Conservation (phyloP, 83 land plant species). For the Picea mariana region DNA sequence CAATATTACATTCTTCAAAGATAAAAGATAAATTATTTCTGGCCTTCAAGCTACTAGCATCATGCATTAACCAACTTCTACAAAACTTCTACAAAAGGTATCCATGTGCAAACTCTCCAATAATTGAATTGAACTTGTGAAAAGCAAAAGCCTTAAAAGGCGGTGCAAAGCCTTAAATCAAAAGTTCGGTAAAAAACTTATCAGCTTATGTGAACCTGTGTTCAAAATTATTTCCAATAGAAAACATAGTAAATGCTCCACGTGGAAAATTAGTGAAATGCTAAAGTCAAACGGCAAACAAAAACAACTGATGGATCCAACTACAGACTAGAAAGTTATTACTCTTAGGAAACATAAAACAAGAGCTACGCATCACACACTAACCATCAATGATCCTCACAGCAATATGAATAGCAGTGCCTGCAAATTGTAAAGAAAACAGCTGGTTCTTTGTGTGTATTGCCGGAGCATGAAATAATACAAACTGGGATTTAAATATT, state of each 20-base stretch:
- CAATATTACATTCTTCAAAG: neutral
- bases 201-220: neutral
- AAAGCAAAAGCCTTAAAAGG: too few relatives aligned
- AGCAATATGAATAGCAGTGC: neutral
- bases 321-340: neutral
- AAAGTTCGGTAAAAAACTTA: neutral
- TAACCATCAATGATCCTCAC: neutral
- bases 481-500: neutral
- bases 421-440: slow-evolving; percentile 11
- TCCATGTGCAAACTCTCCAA: neutral
- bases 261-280: neutral
- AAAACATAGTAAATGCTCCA: neutral
- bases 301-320: neutral
- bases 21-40: neutral
- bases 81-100: neutral
- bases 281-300: neutral
- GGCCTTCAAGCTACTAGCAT: neutral
- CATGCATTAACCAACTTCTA: neutral
- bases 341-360: neutral
- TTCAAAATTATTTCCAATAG: neutral
- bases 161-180: too few relatives aligned
- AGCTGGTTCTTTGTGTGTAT: slow-evolving; percentile 4
- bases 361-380: neutral
- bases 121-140: too few relatives aligned
- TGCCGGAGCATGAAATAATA: too few relatives aligned